Base-by-base conservation (phyloP, 2,329 filamentous ascomycete species). In the Colletotrichum tropicicola region DNA sequence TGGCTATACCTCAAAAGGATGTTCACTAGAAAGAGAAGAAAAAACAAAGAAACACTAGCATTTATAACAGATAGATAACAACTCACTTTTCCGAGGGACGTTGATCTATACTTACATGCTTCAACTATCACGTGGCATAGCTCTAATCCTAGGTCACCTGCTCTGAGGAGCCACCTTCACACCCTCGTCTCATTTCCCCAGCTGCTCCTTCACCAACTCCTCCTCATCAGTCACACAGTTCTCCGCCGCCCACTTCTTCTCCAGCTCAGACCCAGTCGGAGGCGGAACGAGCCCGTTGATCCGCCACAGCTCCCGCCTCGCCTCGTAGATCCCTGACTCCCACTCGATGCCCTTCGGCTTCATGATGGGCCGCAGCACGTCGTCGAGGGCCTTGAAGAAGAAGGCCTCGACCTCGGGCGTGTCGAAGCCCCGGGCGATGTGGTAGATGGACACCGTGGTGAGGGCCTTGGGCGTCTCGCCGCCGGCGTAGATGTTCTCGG, bases 401-500 rank as follows among this genome's bases (percentile, higher is more conserved):
- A 35, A 17, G 6, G 30, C 21, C 45, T 58, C 55, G 17, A 51
- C 19, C 45, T 58, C 44, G 13, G 55, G 44, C 15, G 21, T 32
- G 4, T 58, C 45, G 45, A 58, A 58, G 25, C 23, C 55, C 13
- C 21, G 19, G 10, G 55, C 55, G 32, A 58, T 58, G 32, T 58
- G 55, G 35, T 58, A 58, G 17, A 58, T 43, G 44, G 55, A 32
- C 25, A 58, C 21, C 25, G 55, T 51, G 21, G 13, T 21, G 44
- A 58, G 12, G n/a, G n/a, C 25, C 9, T 41, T 13, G 44, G 55
- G 41, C 21, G 35, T 74, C 70, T 83, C 80, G 56, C 83, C 73
- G 0, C 81, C 75, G 0, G 80, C 82, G 64, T 83, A 81, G 4
- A 82, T 76, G n/a, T 73, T 74, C 10, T 69, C 68, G 0, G 64